phyloP scores from a whole-genome alignment of 139 green algal genomes.

The Desmodesmus armatus region DNA sequence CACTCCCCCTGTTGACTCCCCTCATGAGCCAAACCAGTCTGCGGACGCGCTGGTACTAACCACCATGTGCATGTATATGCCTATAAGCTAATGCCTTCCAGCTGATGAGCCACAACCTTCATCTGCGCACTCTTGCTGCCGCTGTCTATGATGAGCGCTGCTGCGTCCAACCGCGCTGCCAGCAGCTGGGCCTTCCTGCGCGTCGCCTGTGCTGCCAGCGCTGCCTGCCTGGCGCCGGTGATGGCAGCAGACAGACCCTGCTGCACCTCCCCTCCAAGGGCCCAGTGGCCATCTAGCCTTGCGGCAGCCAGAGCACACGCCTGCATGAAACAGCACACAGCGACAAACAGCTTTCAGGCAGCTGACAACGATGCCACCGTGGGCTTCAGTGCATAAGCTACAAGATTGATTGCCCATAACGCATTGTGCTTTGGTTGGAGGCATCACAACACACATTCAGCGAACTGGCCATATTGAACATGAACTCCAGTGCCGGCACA shows the following conservation, averaged over 20 bases:
- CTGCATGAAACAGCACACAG: background rate
- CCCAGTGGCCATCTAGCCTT: conserved; percentile 63
- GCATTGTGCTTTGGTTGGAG: too few species aligned
- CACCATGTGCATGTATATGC: too few species aligned
- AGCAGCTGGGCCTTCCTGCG: conserved; percentile 52
- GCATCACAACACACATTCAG: background rate
- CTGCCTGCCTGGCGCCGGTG: conserved; percentile 44
- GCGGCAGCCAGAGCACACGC: background rate
- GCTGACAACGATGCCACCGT: too few species aligned
- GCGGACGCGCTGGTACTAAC: too few species aligned
- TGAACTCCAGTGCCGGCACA: background rate
- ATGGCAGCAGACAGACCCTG: conserved; percentile 29
- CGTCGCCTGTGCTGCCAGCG: conserved; percentile 48
- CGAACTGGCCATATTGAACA: background rate
- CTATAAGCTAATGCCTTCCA: background rate
- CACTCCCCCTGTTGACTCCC: too few species aligned
- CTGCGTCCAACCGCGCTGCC: conserved; percentile 55
- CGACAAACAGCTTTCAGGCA: background rate
- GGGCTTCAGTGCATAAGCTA: too few species aligned
- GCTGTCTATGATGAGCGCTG: conserved; percentile 35
- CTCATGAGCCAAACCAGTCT: too few species aligned
- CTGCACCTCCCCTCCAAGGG: conserved; percentile 51
- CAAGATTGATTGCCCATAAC: too few species aligned
- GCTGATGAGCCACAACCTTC: conserved; percentile 19
- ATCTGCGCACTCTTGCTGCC: conserved; percentile 36